Base-by-base conservation (phyloP, 148 eudicot species). In the Silene uniflora region DNA sequence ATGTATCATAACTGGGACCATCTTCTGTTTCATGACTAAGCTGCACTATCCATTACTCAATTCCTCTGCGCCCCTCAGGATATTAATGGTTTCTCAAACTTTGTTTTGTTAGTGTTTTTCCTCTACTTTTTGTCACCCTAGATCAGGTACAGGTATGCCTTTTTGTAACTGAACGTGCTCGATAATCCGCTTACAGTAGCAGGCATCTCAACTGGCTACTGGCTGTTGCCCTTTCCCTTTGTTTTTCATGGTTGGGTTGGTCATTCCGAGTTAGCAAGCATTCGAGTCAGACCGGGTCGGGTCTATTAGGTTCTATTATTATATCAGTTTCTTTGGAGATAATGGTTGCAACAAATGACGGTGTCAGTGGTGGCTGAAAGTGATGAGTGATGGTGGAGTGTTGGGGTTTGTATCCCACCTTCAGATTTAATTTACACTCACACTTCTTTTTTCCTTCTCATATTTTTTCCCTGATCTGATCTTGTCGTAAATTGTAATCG, bases 221-320 rank as follows among this genome's bases (percentile, higher is more conserved):
- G 62, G 73, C 17, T 70, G 73, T 70, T 54, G 59, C 61, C 44
- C 52, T 71, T 61, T 39, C 44, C 25, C 13, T 24, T 54, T 70
- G 39, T 23, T 70, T 23, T 23, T 49, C 8, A 70, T 70, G 44
- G 18, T 10, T 6, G n/a, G n/a, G n/a, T n/a, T n/a, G n/a, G n/a
- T n/a, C n/a, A n/a, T n/a, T n/a, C n/a, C n/a, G n/a, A n/a, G n/a
- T n/a, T n/a, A n/a, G n/a, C n/a, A n/a, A n/a, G n/a, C n/a, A n/a
- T n/a, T n/a, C n/a, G n/a, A n/a, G n/a, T n/a, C n/a, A n/a, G n/a
- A n/a, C n/a, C n/a, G n/a, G n/a, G n/a, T n/a, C n/a, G n/a, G n/a
- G n/a, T n/a, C n/a, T n/a, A n/a, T n/a, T n/a, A n/a, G n/a, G n/a
- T n/a, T n/a, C n/a, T n/a, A n/a, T n/a, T n/a, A n/a, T n/a, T n/a